phyloP scores from a whole-genome alignment of 805 yeast species.

The Metschnikowia cerradonensis region DNA sequence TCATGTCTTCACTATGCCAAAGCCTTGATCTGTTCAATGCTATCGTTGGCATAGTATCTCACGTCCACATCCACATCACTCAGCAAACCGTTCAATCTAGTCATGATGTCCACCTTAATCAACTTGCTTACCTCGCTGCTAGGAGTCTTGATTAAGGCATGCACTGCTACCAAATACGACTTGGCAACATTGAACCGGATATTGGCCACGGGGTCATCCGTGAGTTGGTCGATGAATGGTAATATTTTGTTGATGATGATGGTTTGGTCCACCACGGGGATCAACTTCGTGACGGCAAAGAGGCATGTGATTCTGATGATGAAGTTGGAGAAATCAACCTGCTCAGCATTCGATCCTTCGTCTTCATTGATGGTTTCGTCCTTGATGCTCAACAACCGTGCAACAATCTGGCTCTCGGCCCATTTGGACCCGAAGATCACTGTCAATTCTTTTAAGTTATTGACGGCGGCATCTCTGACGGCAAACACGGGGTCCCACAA shows the following conservation, averaged over 20 bases:
- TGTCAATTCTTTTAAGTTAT: slow-evolving; percentile 73
- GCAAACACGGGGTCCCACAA: slow-evolving; percentile 97
- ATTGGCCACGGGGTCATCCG: slow-evolving; percentile 85
- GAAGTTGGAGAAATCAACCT: slow-evolving; percentile 62
- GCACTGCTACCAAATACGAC: slow-evolving; percentile 60
- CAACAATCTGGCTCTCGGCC: slow-evolving; percentile 82
- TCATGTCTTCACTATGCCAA: slow-evolving; percentile 4
- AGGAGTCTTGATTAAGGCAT: slow-evolving; percentile 38
- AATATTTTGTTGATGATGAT: slow-evolving; percentile 62
- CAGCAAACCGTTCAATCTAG: slow-evolving; percentile 60
- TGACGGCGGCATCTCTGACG: slow-evolving; percentile 93
- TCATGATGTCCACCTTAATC: slow-evolving; percentile 48
- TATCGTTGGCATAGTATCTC: slow-evolving; percentile 73
- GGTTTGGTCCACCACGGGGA: slow-evolving; percentile 59
- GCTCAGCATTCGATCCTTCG: slow-evolving; percentile 25
- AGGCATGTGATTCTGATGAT: slow-evolving; percentile 89
- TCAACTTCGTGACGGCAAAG: slow-evolving; percentile 78
- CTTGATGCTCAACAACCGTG: slow-evolving; percentile 53
- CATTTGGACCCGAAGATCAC: slow-evolving; percentile 88
- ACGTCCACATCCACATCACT: slow-evolving; percentile 86
- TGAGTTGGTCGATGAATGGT: slow-evolving; percentile 73
- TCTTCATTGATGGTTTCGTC: slow-evolving; percentile 20
- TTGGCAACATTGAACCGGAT: slow-evolving; percentile 94
- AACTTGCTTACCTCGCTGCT: slow-evolving; percentile 20
- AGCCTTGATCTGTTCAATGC: slow-evolving; percentile 36